These are phyloP conservation scores for Suillus bovinus DNA, from an alignment of 768 basidiomycete species.

Conservation along the genomic window DNA sequence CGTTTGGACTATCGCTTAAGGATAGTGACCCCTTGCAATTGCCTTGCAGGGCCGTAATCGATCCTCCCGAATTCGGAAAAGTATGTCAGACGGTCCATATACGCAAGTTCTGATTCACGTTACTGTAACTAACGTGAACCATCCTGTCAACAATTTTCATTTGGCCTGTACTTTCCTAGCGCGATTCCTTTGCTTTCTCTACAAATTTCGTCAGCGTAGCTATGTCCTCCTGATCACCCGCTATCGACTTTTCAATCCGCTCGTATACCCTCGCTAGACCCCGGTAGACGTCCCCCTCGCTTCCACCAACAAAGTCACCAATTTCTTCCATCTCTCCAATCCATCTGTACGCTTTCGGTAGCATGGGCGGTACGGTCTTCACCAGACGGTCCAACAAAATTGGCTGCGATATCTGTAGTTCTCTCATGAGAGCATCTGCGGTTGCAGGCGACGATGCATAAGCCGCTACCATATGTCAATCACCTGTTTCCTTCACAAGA, in stretches of 20 bases:
- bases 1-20: not conserved
- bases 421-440: conserved; percentile 53
- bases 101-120: conserved; percentile 13
- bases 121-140: conserved; percentile 3
- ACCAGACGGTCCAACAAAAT: conserved; percentile 41
- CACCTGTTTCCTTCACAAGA: conserved; percentile 6
- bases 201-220: conserved; percentile 44
- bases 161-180: conserved; percentile 4
- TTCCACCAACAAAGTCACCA: conserved; percentile 50
- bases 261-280: conserved; percentile 49
- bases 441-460: conserved; percentile 60
- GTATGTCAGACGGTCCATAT: not conserved
- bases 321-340: conserved; percentile 68
- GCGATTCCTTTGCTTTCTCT: conserved; percentile 40
- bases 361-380: conserved; percentile 44
- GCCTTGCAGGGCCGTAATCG: conserved; percentile 2
- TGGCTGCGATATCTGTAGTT: conserved; percentile 49
- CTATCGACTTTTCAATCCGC: conserved; percentile 42
- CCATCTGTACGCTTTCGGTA: conserved; percentile 66
- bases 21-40: not conserved
- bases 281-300: conserved; percentile 45
- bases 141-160: not conserved
- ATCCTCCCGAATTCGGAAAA: conserved; percentile 3
- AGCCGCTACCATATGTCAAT: conserved; percentile 40
- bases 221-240: conserved; percentile 40